Conservation (phyloP, 805 yeast species). For the Lachancea kluyveri region DNA sequence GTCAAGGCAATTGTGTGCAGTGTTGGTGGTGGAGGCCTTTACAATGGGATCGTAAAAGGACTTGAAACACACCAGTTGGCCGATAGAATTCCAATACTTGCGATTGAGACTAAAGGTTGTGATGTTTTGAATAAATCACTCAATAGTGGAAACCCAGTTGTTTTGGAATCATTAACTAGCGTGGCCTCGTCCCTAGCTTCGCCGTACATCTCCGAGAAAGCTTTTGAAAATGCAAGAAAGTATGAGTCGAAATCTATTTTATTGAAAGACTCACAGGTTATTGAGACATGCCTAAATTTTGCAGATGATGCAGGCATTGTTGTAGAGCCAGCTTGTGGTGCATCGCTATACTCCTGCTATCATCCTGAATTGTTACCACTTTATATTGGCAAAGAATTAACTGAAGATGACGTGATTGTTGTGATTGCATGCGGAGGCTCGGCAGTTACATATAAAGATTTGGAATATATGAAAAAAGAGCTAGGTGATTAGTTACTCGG, state of each 20-base stretch:
- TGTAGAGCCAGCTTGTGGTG: slow-evolving; percentile 72
- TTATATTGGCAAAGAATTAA: slow-evolving; percentile 28
- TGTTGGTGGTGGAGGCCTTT: slow-evolving; percentile 55
- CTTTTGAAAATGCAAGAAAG: slow-evolving; percentile 38
- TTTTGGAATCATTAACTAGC: slow-evolving; percentile 41
- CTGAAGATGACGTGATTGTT: slow-evolving; percentile 39
- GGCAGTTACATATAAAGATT: slow-evolving; percentile 23
- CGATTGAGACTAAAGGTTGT: slow-evolving; percentile 57
- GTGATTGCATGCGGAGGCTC: slow-evolving; percentile 53
- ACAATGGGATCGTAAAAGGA: slow-evolving; percentile 46
- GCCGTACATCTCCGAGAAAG: slow-evolving; percentile 44
- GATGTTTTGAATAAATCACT: slow-evolving; percentile 52
- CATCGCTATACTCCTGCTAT: slow-evolving; percentile 50
- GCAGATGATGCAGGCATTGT: slow-evolving; percentile 44
- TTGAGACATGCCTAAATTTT: slow-evolving; percentile 44
- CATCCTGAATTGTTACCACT: slow-evolving; percentile 18
- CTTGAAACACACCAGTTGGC: slow-evolving; percentile 31
- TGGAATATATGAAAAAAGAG: slow-evolving; percentile 9
- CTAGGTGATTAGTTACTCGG: no score
- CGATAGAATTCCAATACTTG: slow-evolving; percentile 36
- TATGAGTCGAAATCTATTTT: slow-evolving; percentile 38
- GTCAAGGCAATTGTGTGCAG: slow-evolving; percentile 46
- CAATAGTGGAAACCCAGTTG: slow-evolving; percentile 38
- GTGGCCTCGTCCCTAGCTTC: slow-evolving; percentile 63
- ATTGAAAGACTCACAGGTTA: slow-evolving; percentile 50